These are phyloP conservation scores for Geosiphon pyriformis DNA, from an alignment of 192 early-diverging fungal species.

Conservation along the genomic window DNA sequence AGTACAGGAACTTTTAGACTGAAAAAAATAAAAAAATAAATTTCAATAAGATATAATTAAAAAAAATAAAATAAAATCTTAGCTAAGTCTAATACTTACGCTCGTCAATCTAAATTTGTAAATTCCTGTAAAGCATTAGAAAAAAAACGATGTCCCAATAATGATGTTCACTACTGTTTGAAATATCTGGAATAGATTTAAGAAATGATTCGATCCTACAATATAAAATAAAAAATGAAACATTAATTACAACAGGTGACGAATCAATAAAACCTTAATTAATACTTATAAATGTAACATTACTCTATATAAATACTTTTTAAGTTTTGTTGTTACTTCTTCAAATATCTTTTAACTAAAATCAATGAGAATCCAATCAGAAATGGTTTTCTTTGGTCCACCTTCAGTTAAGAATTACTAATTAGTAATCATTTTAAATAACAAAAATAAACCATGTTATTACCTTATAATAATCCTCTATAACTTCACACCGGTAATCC, in stretches of 20 bases:
- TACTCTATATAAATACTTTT: constrained; percentile 16
- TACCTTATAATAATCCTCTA: background rate
- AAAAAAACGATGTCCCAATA: constrained; percentile 15
- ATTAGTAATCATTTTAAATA: background rate
- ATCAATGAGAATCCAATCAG: background rate
- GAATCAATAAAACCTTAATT: background rate
- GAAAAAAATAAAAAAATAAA: constrained; percentile 3
- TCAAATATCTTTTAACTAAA: background rate
- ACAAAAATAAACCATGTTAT: background rate
- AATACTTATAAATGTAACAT: constrained; percentile 19
- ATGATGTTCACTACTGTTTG: constrained; percentile 6
- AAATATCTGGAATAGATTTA: constrained; percentile 9
- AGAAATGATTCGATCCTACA: constrained; percentile 14
- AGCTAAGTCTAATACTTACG: constrained; percentile 9
- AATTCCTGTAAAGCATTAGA: constrained; percentile 19
- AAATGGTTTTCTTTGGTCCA: background rate
- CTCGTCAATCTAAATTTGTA: constrained; percentile 2
- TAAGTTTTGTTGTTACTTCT: background rate
- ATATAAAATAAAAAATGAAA: constrained; percentile 14
- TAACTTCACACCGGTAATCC: background rate
- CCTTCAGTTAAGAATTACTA: background rate
- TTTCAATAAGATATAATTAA: constrained; percentile 1
- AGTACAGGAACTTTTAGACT: constrained; percentile 1
- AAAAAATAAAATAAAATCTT: background rate
- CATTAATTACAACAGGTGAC: background rate